phyloP scores from a whole-genome alignment of 2,329 filamentous ascomycete species.

The Cephalotrichum gorgonifer region DNA sequence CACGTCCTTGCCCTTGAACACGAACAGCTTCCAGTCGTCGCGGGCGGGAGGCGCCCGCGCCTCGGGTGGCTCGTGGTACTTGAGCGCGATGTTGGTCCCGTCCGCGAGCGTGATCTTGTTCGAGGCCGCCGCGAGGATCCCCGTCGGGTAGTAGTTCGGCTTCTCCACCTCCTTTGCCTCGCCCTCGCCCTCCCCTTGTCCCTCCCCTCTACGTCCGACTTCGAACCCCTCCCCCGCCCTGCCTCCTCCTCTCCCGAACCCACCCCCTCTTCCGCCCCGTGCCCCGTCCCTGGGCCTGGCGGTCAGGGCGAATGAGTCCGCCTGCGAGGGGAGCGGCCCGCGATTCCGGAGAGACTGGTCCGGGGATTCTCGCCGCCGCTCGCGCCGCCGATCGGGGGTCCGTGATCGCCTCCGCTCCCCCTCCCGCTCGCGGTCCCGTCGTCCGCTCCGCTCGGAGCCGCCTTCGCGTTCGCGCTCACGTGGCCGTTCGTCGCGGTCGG shows the following conservation, averaged over 20 bases:
- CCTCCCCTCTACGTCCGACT: constrained; percentile 65
- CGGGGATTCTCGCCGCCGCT: constrained; percentile 9
- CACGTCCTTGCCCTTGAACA: constrained; percentile 78
- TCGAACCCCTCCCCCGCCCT: constrained; percentile 74
- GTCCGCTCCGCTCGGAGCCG: not conserved
- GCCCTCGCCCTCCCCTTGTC: constrained; percentile 11
- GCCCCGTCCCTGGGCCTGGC: not conserved
- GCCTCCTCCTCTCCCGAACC: constrained; percentile 22
- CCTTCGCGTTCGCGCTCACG: not conserved
- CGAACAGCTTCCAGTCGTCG: constrained; percentile 79
- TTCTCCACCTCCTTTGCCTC: constrained; percentile 61
- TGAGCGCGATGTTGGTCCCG: constrained; percentile 69
- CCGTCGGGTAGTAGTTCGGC: constrained; percentile 75
- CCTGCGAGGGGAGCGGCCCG: constrained; percentile 50
- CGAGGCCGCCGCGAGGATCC: constrained; percentile 75
- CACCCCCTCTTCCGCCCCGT: not conserved
- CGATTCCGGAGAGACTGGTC: constrained; percentile 16
- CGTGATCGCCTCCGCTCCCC: not conserved
- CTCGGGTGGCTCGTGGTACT: constrained; percentile 93
- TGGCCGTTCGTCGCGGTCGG: not conserved
- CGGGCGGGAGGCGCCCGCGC: constrained; percentile 74
- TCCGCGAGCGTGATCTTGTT: constrained; percentile 64
- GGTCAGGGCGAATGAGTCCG: constrained; percentile 46
- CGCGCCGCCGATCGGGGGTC: not conserved
- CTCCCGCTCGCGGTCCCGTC: not conserved